Percentiles rank a stretch among this genome's conserved stretches.
phyloP scores from a whole-genome alignment of 2,329 filamentous ascomycete species.

The Karstenula rhodostoma region DNA sequence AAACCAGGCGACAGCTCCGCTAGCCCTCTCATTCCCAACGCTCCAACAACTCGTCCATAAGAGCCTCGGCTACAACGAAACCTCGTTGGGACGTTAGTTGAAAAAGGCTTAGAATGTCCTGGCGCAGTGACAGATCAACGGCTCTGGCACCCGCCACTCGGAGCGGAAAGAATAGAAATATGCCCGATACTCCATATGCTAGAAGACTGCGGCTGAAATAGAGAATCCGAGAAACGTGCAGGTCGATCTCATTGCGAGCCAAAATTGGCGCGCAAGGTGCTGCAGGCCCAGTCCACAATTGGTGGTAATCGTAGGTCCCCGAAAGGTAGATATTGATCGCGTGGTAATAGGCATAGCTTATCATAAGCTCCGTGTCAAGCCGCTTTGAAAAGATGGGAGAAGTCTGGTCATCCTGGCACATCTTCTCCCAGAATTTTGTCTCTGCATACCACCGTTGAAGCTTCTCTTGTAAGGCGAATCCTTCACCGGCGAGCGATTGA shows the following conservation, averaged over 20 bases:
- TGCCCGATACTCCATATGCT: constrained; percentile 26
- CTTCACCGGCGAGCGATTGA: constrained; percentile 27
- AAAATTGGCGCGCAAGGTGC: constrained; percentile 27
- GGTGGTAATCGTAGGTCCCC: constrained; percentile 37
- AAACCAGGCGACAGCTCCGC: no score
- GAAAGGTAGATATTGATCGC: constrained; percentile 40
- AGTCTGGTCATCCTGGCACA: background rate
- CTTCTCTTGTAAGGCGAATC: constrained; percentile 23
- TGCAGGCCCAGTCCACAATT: constrained; percentile 22
- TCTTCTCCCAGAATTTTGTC: constrained; percentile 20
- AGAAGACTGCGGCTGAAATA: constrained; percentile 25
- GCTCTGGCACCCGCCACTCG: constrained; percentile 38
- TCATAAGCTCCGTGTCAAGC: constrained; percentile 24
- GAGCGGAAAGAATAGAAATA: constrained; percentile 37
- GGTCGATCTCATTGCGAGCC: constrained; percentile 19
- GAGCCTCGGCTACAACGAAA: constrained; percentile 29
- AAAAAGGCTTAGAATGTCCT: constrained; percentile 24
- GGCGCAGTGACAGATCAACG: constrained; percentile 13
- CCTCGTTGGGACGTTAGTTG: constrained; percentile 21
- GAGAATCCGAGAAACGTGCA: constrained; percentile 32
- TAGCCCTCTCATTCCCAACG: constrained; percentile 20
- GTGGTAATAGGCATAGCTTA: constrained; percentile 32
- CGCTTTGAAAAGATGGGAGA: background rate
- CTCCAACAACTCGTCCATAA: constrained; percentile 23
- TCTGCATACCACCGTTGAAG: constrained; percentile 30